These are phyloP conservation scores for Magnolia sinica DNA, from an alignment of 164 flowering plant species.

Conservation along the genomic window DNA sequence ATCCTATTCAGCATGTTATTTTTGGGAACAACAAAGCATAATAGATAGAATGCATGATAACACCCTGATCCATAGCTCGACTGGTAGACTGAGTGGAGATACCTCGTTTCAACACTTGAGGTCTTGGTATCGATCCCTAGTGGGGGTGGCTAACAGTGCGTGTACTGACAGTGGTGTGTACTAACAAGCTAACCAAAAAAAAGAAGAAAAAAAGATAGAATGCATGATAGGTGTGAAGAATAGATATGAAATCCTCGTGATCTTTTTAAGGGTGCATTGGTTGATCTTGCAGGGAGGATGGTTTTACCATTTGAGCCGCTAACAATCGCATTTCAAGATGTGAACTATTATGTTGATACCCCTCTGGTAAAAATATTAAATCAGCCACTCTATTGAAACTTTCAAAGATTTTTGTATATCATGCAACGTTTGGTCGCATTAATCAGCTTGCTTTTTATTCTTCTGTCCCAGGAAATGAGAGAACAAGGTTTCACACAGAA, in stretches of 20 bases:
- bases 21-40: background rate
- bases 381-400: background rate
- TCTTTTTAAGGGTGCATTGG: background rate
- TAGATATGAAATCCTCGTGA: background rate
- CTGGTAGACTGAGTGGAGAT: too few species aligned
- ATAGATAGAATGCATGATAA: too few species aligned
- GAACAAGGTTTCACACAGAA: slow-evolving; percentile 51
- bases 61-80: too few species aligned
- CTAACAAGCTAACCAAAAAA: too few species aligned
- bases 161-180: too few species aligned
- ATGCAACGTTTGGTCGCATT: background rate
- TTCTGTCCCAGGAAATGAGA: slow-evolving; percentile 56
- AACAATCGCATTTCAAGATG: slow-evolving; percentile 48
- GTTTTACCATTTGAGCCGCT: slow-evolving; percentile 62
- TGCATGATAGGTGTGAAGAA: background rate
- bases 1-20: background rate
- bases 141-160: too few species aligned
- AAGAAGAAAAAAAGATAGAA: too few species aligned
- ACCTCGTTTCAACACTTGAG: too few species aligned
- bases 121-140: too few species aligned
- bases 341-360: slow-evolving; percentile 60
- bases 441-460: background rate
- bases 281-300: slow-evolving; percentile 39
- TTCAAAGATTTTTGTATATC: background rate
- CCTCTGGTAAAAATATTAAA: slow-evolving; percentile 43